Percentiles rank a stretch among this genome's conserved stretches.
These are phyloP conservation scores for Vitis riparia DNA, from an alignment of 164 flowering plant species.

Conservation along the genomic window DNA sequence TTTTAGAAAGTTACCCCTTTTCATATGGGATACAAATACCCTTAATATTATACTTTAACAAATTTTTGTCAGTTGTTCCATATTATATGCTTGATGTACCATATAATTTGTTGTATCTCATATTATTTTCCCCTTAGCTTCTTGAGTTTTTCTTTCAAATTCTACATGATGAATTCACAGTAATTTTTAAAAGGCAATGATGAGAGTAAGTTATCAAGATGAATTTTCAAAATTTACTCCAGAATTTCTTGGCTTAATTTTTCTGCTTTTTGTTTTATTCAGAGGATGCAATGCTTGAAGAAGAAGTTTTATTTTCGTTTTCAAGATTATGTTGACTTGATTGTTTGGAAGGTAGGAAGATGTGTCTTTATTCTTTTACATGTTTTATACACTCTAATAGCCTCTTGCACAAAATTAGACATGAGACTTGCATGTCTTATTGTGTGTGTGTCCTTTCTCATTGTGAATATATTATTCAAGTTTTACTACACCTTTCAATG, in stretches of 20 bases:
- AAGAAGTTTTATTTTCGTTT: conserved; percentile 93
- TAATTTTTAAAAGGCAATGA: too few species aligned
- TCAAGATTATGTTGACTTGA: conserved; percentile 94
- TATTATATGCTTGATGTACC: too few species aligned
- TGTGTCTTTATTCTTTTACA: background rate
- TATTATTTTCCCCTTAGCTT: too few species aligned
- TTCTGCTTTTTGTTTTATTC: conserved; percentile 25
- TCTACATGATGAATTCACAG: too few species aligned
- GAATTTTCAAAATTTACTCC: too few species aligned
- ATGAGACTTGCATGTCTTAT: background rate
- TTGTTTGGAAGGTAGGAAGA: conserved; percentile 83
- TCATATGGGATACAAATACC: too few species aligned
- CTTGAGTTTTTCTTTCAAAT: too few species aligned
- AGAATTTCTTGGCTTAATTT: background rate
- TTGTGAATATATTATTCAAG: conserved; percentile 1
- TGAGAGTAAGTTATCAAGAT: too few species aligned
- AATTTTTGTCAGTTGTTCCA: too few species aligned
- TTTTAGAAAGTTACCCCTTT: too few species aligned
- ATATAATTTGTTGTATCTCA: too few species aligned
- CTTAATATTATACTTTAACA: too few species aligned
- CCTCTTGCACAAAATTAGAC: background rate
- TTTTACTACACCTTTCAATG: background rate
- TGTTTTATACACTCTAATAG: background rate
- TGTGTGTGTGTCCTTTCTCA: background rate
- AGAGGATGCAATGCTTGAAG: conserved; percentile 87